Evolutionary conservation across 1,284 basidiomycete species (phyloP).

Genomic region (Pascua sp.): DNA sequence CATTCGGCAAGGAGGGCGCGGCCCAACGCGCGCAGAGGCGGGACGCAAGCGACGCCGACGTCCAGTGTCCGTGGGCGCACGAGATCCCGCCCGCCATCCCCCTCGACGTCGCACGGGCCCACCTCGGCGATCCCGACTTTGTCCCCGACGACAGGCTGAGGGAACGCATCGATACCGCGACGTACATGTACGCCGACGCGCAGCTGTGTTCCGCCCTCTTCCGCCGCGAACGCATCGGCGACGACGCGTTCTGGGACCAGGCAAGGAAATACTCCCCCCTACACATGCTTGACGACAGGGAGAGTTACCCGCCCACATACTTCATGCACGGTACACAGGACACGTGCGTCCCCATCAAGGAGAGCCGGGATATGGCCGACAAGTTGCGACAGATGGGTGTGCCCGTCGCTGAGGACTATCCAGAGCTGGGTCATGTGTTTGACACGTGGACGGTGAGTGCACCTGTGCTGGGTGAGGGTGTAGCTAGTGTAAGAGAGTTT

Average conservation of each 20-base stretch:
- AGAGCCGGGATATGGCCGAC: conserved; percentile 19
- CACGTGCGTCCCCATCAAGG: conserved; percentile 19
- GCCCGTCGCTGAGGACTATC: conserved; percentile 7
- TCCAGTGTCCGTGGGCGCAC: conserved; percentile 12
- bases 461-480: too few species aligned
- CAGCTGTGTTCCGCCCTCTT: conserved; percentile 17
- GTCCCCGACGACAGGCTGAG: not conserved
- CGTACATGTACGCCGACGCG: conserved; percentile 6
- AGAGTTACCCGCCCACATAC: conserved; percentile 14
- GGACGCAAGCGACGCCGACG: not conserved
- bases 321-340: conserved; percentile 28
- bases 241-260: conserved; percentile 13
- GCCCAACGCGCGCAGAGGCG: not conserved
- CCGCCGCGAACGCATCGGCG: conserved; percentile 11
- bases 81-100: conserved; percentile 14
- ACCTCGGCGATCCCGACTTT: conserved; percentile 10
- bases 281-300: not conserved
- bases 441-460: not conserved
- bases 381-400: conserved; percentile 17
- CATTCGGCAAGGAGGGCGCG: conserved; percentile 5
- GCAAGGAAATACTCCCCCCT: conserved; percentile 12
- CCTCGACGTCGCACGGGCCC: conserved; percentile 6
- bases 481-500: too few species aligned
- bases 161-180: conserved; percentile 10
- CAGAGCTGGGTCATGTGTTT: conserved; percentile 6